Evolutionary conservation across 2,329 filamentous ascomycete genomes (phyloP), one percentile per base, ranked within the genome.

Genomic region (Fusarium clavum): DNA sequence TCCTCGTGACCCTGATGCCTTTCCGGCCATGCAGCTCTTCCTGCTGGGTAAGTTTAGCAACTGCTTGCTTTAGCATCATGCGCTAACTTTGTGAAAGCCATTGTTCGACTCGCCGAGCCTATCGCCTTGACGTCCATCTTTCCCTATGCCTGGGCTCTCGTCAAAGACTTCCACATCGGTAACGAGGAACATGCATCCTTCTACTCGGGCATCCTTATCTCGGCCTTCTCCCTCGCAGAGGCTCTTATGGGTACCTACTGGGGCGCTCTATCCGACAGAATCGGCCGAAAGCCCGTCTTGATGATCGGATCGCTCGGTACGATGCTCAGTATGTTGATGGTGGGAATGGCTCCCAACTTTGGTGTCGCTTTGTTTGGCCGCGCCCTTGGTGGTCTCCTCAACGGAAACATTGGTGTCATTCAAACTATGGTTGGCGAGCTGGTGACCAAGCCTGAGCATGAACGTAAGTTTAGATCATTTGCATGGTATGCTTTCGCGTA

Each of bases 91-190:
- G 13, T n/a, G 38, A 43, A 25, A 97, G 94, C 94, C 79, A 93
- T 97, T 84, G 94, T 97, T 77, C 93, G 94, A 69, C 89, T 98
- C 72, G 93, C 94, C 56, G 94, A 98, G 81, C 94, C 94, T 24
- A 95, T 98, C 74, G 94, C 94, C 53, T 87, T 98, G 70, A 97
- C 94, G 3, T 96, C 93, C 77, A 96, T 97, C 80, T 97, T 95
- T 75, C 94, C 94, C 22, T 98, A 97, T 80, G 93, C 93, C 64
- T 97, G 92, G 92, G 87, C 91, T 64, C 89, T 95, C 73, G 90
- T 95, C 72, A 92, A 92, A 80, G 86, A 89, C 73, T 94, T 94
- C 80, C 77, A 92, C 43, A 86, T 94, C 73, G 92, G 91, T 67
- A 86, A 88, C 73, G 88, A 90, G 72, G 83, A 88, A 81, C 88